These are phyloP conservation scores for Aaosphaeria arxii DNA, from an alignment of 2,329 filamentous ascomycete genomes.

Conservation along the genomic window DNA sequence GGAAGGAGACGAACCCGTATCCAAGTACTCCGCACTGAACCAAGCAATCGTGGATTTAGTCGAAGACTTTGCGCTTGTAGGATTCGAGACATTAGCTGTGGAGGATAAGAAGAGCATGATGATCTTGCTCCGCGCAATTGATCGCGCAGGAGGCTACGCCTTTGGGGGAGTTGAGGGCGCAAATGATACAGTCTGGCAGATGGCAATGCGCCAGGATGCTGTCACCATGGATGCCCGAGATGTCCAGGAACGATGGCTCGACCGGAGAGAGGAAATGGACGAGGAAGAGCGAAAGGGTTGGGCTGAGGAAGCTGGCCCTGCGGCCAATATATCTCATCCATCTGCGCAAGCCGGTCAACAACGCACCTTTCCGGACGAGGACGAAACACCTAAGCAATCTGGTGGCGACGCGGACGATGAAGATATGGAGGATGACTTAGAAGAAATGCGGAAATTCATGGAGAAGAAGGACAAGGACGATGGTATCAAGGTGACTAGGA, in stretches of 20 bases:
- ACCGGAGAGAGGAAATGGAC: constrained; percentile 85
- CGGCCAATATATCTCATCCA: constrained; percentile 16
- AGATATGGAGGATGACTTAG: constrained; percentile 36
- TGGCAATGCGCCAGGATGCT: constrained; percentile 75
- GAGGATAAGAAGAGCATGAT: constrained; percentile 98
- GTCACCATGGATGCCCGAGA: constrained; percentile 78
- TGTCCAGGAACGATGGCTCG: constrained; percentile 94
- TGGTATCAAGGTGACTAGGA: constrained; percentile 71
- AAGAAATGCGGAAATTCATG: constrained; percentile 39
- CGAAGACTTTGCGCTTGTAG: constrained; percentile 84
- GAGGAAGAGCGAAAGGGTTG: constrained; percentile 70
- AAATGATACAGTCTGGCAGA: constrained; percentile 96
- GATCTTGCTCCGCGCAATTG: constrained; percentile 81
- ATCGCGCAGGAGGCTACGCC: constrained; percentile 87
- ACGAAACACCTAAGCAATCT: constrained; percentile 3
- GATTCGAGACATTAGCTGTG: constrained; percentile 89
- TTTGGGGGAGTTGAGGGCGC: constrained; percentile 88
- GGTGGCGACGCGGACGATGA: constrained; percentile 15
- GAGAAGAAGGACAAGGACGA: constrained; percentile 45
- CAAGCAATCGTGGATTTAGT: constrained; percentile 82
- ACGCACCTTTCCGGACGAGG: constrained; percentile 1
- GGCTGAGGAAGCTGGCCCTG: constrained; percentile 59
- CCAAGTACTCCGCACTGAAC: constrained; percentile 81
- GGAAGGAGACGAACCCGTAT: constrained; percentile 31
- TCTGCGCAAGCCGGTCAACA: constrained; percentile 2